phyloP scores from a whole-genome alignment of 352 stramenopile genomes.

The Pythium brassicae region DNA sequence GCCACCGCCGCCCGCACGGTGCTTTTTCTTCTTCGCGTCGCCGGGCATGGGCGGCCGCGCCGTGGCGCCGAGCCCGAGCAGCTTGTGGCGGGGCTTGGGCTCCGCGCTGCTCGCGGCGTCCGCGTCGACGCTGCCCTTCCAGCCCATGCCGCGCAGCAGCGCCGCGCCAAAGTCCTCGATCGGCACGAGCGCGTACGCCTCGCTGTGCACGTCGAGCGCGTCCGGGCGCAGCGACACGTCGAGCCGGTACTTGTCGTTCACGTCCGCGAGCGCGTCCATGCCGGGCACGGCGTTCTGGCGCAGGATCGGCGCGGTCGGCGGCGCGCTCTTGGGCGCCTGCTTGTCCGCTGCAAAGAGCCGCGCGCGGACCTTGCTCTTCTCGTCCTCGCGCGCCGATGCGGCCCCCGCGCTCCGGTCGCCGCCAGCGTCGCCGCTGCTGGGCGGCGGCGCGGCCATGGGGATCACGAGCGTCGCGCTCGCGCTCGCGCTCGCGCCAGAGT shows the following conservation, averaged over 20 bases:
- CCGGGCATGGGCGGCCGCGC: constrained; percentile 51
- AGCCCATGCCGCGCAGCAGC: constrained; percentile 97
- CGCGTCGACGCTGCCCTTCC: constrained; percentile 74
- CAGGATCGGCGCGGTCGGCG: constrained; percentile 45
- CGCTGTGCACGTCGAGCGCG: constrained; percentile 75
- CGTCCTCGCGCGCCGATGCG: no score
- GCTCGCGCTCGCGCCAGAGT: neutral
- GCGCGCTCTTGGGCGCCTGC: constrained; percentile 11
- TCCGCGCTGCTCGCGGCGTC: constrained; percentile 36
- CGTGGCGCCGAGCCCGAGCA: constrained; percentile 91
- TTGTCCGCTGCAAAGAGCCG: constrained; percentile 39
- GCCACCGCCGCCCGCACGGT: no score
- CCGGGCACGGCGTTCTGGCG: constrained; percentile 70
- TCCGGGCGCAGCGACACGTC: constrained; percentile 79
- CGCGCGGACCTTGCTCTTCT: constrained; percentile 19
- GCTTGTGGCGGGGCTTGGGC: constrained; percentile 82
- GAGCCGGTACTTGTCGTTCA: constrained; percentile 81
- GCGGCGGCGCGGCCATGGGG: constrained; percentile 21
- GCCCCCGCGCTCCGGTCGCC: neutral
- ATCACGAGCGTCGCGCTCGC: constrained; percentile 44
- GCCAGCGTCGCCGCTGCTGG: neutral
- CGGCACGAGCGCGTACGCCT: constrained; percentile 85
- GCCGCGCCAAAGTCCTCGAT: constrained; percentile 95
- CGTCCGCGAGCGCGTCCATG: constrained; percentile 55
- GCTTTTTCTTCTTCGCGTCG: constrained; percentile 36